These are phyloP conservation scores for Cafeteria roenbergensis DNA, from an alignment of 108 stramenopile genomes.

Conservation along the genomic window DNA sequence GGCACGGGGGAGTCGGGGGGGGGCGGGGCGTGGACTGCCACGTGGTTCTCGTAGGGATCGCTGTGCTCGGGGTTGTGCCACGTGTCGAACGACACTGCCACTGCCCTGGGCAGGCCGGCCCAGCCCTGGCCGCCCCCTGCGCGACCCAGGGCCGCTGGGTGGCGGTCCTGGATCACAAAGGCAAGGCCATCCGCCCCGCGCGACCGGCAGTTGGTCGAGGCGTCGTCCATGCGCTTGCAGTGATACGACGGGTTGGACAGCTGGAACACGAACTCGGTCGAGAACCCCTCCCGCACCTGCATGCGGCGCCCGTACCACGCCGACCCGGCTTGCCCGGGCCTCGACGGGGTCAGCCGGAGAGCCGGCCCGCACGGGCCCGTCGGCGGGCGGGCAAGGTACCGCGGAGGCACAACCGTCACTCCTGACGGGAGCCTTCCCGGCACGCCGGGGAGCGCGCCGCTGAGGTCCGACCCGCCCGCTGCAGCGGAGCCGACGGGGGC, in stretches of 20 bases:
- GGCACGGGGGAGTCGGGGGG: no score
- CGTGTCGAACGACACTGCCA: slow-evolving; percentile 57
- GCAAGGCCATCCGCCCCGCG: slow-evolving; percentile 54
- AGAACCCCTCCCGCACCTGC: slow-evolving; percentile 52
- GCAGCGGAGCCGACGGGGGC: neutral
- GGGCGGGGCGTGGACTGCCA: slow-evolving; percentile 43
- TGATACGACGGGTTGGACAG: slow-evolving; percentile 39
- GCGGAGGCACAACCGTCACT: slow-evolving; percentile 1
- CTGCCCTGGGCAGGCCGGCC: slow-evolving; percentile 41
- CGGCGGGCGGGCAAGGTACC: neutral
- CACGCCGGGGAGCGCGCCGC: no score
- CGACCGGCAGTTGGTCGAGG: slow-evolving; percentile 34
- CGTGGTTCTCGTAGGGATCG: slow-evolving; percentile 51
- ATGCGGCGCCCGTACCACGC: slow-evolving; percentile 45
- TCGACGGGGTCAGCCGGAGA: slow-evolving; percentile 36
- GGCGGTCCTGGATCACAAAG: slow-evolving; percentile 42
- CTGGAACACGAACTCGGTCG: slow-evolving; percentile 32
- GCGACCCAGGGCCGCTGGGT: slow-evolving; percentile 21
- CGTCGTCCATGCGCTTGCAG: slow-evolving; percentile 45
- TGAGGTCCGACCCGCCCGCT: neutral
- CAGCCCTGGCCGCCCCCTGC: slow-evolving; percentile 42
- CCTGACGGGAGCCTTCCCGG: no score
- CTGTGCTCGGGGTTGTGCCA: slow-evolving; percentile 34
- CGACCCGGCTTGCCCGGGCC: slow-evolving; percentile 32
- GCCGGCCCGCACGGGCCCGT: slow-evolving; percentile 38